Conservation (phyloP, 768 basidiomycete species). For the Rhizopogon vinicolor region DNA sequence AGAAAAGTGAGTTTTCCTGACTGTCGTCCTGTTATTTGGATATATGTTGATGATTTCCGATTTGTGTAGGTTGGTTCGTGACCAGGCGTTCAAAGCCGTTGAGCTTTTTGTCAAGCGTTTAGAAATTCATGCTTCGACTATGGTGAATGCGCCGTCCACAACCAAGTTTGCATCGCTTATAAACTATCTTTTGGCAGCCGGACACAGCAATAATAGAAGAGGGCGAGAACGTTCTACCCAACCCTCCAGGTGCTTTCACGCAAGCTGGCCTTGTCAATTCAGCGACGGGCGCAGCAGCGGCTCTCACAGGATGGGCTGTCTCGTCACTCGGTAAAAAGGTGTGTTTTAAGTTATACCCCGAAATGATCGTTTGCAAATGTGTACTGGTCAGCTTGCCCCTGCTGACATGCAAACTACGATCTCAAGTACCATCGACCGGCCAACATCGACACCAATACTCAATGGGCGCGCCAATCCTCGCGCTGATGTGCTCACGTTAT, state of each 20-base stretch:
- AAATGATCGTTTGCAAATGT: neutral
- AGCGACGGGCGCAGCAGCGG: conserved; percentile 88
- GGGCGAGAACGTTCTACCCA: conserved; percentile 19
- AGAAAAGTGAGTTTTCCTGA: conserved; percentile 66
- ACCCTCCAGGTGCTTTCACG: conserved; percentile 26
- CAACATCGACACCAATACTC: conserved; percentile 38
- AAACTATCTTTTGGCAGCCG: conserved; percentile 35
- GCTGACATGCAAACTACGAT: conserved; percentile 73
- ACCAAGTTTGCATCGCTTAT: neutral
- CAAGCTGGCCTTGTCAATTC: conserved; percentile 60
- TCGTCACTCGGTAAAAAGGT: conserved; percentile 85
- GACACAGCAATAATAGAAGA: conserved; percentile 45
- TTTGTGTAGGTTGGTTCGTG: conserved; percentile 71
- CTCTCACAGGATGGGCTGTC: conserved; percentile 94
- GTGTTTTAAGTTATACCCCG: neutral
- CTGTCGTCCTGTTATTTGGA: neutral
- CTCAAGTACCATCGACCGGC: conserved; percentile 32
- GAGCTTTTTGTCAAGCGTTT: conserved; percentile 83
- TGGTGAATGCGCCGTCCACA: conserved; percentile 52
- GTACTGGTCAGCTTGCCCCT: conserved; percentile 50
- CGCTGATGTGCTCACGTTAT: neutral
- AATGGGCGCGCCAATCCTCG: neutral
- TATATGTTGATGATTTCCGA: neutral
- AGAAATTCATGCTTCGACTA: conserved; percentile 70
- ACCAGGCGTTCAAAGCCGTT: conserved; percentile 93